phyloP scores from a whole-genome alignment of 495 filamentous ascomycete species.

The Bacidia rubella region DNA sequence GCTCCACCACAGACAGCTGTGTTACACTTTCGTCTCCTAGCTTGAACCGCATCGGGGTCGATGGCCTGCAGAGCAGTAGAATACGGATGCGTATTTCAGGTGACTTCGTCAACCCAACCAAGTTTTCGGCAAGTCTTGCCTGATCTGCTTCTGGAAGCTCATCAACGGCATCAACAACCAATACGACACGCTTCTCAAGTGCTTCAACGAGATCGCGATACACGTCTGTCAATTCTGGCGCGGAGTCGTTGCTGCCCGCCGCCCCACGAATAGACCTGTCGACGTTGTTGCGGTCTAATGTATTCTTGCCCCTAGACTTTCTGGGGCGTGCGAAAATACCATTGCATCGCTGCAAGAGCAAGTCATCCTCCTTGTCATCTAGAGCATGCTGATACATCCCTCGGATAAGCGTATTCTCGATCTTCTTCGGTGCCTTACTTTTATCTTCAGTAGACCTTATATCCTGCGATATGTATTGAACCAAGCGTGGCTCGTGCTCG shows the following conservation, averaged over 20 bases:
- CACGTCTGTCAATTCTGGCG: neutral
- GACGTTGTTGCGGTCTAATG: neutral
- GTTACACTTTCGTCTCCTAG: slow-evolving; percentile 1
- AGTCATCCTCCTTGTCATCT: slow-evolving; percentile 3
- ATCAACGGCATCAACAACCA: slow-evolving; percentile 1
- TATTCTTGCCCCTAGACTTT: neutral
- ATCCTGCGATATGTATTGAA: neutral
- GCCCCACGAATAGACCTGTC: neutral
- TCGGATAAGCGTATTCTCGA: slow-evolving; percentile 2
- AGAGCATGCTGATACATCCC: neutral
- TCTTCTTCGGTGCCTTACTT: neutral
- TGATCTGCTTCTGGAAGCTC: slow-evolving; percentile 1
- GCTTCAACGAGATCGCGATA: neutral
- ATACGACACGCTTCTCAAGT: slow-evolving; percentile 1
- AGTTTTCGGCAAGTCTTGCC: slow-evolving; percentile 1
- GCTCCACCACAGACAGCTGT: neutral
- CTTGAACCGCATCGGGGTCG: slow-evolving; percentile 5
- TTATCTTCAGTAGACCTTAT: neutral
- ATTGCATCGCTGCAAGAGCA: slow-evolving; percentile 5
- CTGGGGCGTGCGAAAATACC: neutral
- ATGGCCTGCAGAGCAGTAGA: slow-evolving; percentile 7
- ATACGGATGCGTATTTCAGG: slow-evolving; percentile 2
- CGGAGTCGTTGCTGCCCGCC: neutral
- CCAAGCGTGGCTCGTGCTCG: neutral
- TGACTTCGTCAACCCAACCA: slow-evolving; percentile 1